These are phyloP conservation scores for Leucosporidium creatinivorum DNA, from an alignment of 768 basidiomycete genomes.

Conservation along the genomic window DNA sequence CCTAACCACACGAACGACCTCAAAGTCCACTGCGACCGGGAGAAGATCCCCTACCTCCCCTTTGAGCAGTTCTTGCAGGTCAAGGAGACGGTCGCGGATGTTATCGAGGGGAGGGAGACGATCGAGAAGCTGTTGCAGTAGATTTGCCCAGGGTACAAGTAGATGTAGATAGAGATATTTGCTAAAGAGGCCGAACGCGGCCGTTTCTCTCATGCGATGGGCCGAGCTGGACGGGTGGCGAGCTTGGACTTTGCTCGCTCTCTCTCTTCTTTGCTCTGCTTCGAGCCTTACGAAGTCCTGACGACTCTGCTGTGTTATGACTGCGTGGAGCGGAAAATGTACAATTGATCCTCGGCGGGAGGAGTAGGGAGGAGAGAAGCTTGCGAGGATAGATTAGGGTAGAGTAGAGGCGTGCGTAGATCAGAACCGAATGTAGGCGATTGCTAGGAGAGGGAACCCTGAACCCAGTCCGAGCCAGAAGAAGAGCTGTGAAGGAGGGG, in stretches of 20 bases:
- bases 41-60: constrained; percentile 69
- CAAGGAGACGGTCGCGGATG: constrained; percentile 54
- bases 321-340: no score
- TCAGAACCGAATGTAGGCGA: constrained; percentile 59
- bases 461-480: constrained; percentile 83
- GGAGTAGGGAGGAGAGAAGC: no score
- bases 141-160: neutral
- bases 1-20: constrained; percentile 59
- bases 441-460: constrained; percentile 88
- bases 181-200: no score
- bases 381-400: neutral
- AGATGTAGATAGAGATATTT: neutral
- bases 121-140: constrained; percentile 40
- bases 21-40: constrained; percentile 67
- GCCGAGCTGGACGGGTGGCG: no score
- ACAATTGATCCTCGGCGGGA: no score
- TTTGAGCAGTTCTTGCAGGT: constrained; percentile 57
- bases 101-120: constrained; percentile 65
- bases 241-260: no score
- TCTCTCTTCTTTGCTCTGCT: no score
- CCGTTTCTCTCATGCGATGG: no score
- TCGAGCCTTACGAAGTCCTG: no score
- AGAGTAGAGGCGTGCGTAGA: neutral
- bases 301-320: no score
- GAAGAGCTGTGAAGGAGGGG: constrained; percentile 52